phyloP scores from a whole-genome alignment of 139 green algal genomes.

The Chlorella vulgaris region DNA sequence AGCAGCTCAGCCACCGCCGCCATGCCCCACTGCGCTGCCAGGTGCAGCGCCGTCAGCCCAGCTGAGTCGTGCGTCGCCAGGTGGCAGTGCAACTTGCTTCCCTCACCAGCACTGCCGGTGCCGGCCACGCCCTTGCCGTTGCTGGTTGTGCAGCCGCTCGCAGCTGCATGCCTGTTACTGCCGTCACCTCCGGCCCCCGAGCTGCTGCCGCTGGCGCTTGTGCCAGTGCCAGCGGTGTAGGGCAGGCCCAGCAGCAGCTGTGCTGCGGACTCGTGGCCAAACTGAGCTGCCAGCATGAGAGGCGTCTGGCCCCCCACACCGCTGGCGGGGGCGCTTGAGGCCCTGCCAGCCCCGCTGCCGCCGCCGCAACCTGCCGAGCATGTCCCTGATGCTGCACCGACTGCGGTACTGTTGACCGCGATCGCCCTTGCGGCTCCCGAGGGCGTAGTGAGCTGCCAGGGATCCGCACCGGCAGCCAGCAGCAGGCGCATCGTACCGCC shows the following conservation, averaged over 20 bases:
- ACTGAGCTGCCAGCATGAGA: conserved; percentile 30
- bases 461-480: conserved; percentile 12
- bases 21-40: conserved; percentile 40
- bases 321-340: too few species aligned
- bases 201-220: background rate
- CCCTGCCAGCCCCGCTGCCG: background rate
- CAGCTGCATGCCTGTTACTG: background rate
- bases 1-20: conserved; percentile 5
- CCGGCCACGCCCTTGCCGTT: background rate
- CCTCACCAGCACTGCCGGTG: background rate
- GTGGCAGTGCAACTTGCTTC: background rate
- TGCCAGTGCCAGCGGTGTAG: background rate
- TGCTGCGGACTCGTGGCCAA: conserved; percentile 18
- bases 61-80: background rate
- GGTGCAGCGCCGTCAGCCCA: conserved; percentile 16
- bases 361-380: background rate
- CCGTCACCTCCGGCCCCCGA: background rate
- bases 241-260: conserved; percentile 3
- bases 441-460: background rate
- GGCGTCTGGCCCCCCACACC: conserved; percentile 24
- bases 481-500: conserved; percentile 3
- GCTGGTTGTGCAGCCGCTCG: too few species aligned
- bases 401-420: too few species aligned
- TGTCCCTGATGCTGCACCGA: too few species aligned
- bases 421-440: background rate